These are phyloP conservation scores for Furcasterigmium sp. DNA, from an alignment of 2,329 filamentous ascomycete species.

Conservation along the genomic window DNA sequence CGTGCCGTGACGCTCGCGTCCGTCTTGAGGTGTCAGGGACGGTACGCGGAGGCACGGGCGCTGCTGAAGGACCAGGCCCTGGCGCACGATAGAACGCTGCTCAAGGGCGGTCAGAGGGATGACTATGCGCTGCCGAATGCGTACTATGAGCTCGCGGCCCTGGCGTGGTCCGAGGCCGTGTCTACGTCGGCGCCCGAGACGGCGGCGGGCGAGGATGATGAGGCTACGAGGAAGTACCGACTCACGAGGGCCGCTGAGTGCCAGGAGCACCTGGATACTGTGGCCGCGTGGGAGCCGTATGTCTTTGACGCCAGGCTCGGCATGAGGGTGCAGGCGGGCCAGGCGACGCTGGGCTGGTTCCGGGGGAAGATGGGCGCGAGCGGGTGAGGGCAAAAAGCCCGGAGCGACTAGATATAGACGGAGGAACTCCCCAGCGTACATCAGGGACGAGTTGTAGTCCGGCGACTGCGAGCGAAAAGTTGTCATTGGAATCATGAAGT, in stretches of 20 bases:
- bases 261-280: slow-evolving; percentile 59
- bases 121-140: slow-evolving; percentile 70
- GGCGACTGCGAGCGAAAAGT: too few relatives aligned
- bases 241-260: slow-evolving; percentile 53
- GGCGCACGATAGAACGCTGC: slow-evolving; percentile 45
- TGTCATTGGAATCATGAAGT: too few relatives aligned
- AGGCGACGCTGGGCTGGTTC: slow-evolving; percentile 59
- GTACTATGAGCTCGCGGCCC: slow-evolving; percentile 81
- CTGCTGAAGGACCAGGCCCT: slow-evolving; percentile 62
- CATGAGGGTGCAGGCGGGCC: slow-evolving; percentile 64
- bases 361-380: slow-evolving; percentile 31
- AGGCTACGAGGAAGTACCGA: slow-evolving; percentile 25
- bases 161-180: slow-evolving; percentile 66
- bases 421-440: too few relatives aligned
- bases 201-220: slow-evolving; percentile 10
- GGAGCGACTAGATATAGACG: not conserved
- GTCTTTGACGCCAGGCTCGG: slow-evolving; percentile 70
- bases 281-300: slow-evolving; percentile 65
- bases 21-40: slow-evolving; percentile 58
- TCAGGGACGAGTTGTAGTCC: too few relatives aligned
- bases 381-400: not conserved
- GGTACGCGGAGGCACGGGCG: slow-evolving; percentile 58
- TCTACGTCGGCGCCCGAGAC: slow-evolving; percentile 12
- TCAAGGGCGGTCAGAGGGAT: slow-evolving; percentile 58
- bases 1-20: slow-evolving; percentile 62